A percentile compares a stretch with the other conserved stretches of the same genome.
These are phyloP conservation scores for Backusella tuberculispora DNA, from an alignment of 192 early-diverging fungal species.

Conservation along the genomic window DNA sequence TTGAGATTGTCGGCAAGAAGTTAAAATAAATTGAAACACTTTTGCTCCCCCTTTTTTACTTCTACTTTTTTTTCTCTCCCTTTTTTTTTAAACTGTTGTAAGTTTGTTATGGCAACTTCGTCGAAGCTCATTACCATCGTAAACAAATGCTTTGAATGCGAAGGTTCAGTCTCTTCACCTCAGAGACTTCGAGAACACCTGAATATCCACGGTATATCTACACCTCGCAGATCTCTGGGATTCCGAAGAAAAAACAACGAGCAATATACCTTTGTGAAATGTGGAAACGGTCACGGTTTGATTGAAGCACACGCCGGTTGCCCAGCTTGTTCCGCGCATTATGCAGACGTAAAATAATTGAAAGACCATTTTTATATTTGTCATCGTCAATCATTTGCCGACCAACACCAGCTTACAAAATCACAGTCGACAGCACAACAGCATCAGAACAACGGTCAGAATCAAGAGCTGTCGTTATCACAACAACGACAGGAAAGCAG, in stretches of 20 bases:
- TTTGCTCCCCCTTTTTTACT: no score
- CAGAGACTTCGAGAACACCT: background rate
- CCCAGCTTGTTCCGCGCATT: slow-evolving; percentile 19
- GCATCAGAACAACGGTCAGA: background rate
- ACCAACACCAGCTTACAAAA: slow-evolving; percentile 12
- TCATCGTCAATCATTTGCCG: slow-evolving; percentile 13
- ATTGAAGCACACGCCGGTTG: slow-evolving; percentile 22
- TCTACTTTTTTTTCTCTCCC: no score
- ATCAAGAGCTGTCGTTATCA: background rate
- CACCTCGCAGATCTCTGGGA: background rate
- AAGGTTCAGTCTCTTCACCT: background rate
- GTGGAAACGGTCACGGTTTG: background rate
- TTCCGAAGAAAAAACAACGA: slow-evolving; percentile 7
- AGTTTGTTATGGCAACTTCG: slow-evolving; percentile 12
- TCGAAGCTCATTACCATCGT: background rate
- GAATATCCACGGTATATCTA: background rate
- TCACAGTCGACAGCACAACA: slow-evolving; percentile 8
- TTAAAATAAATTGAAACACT: slow-evolving; percentile 13
- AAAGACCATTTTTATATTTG: slow-evolving; percentile 17
- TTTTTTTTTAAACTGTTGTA: slow-evolving; percentile 5
- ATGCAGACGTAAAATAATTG: background rate
- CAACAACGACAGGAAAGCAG: background rate
- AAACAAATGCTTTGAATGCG: background rate
- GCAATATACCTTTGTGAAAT: slow-evolving; percentile 9
- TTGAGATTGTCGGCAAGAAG: slow-evolving; percentile 12